A percentile compares a stretch with the other conserved stretches of the same genome.
phyloP scores from a whole-genome alignment of 176 grass and related monocot genomes.

The Musa schizocarpa region DNA sequence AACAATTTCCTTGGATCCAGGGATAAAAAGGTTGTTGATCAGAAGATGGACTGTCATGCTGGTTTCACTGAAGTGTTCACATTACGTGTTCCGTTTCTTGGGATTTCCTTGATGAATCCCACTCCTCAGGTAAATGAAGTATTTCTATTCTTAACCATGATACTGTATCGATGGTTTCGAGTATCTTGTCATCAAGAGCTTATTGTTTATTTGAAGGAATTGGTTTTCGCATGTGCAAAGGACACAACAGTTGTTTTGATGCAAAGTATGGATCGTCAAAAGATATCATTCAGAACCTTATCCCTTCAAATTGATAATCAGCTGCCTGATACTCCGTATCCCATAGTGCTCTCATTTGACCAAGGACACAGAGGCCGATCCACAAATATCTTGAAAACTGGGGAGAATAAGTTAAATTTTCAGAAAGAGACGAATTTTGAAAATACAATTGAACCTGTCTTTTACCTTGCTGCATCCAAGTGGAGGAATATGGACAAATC shows the following conservation, averaged over 20 bases:
- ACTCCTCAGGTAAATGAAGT: conserved; percentile 59
- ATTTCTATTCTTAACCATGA: background rate
- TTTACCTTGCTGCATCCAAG: conserved; percentile 60
- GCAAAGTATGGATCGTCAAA: conserved; percentile 87
- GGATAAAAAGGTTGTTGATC: conserved; percentile 58
- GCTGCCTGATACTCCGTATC: conserved; percentile 71
- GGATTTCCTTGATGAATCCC: conserved; percentile 90
- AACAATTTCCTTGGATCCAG: conserved; percentile 51
- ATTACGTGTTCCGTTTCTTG: conserved; percentile 69
- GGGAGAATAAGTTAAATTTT: conserved; percentile 50
- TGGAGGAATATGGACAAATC: conserved; percentile 74
- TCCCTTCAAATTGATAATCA: conserved; percentile 99
- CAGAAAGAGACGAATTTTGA: conserved; percentile 35
- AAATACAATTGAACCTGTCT: conserved; percentile 32
- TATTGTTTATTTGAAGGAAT: conserved; percentile 56
- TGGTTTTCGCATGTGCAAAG: conserved; percentile 83
- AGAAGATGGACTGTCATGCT: conserved; percentile 55
- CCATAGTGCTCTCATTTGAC: conserved; percentile 79
- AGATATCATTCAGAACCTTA: conserved; percentile 50
- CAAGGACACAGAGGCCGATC: conserved; percentile 51
- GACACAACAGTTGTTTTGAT: conserved; percentile 63
- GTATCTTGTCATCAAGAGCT: background rate
- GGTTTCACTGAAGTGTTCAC: conserved; percentile 62
- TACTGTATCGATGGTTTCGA: background rate
- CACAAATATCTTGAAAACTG: conserved; percentile 52